These are phyloP conservation scores for Tylopilus subfusipes DNA, from an alignment of 768 basidiomycete genomes.

Conservation along the genomic window DNA sequence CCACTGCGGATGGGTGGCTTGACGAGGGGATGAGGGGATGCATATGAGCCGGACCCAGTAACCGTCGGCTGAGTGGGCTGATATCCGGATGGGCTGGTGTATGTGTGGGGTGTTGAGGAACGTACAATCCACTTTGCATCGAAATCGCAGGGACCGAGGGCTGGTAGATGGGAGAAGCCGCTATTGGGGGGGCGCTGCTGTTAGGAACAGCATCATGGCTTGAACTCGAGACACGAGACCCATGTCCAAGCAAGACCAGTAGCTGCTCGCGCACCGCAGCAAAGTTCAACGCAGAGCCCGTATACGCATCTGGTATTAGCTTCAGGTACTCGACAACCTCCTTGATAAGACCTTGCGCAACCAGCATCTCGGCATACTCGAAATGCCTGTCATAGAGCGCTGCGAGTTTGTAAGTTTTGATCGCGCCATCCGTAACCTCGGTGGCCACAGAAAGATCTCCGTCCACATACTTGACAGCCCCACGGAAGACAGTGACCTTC, in stretches of 20 bases:
- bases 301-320: slow-evolving; percentile 76
- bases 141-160: slow-evolving; percentile 29
- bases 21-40: slow-evolving; percentile 28
- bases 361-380: slow-evolving; percentile 92
- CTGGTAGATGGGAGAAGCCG: neutral
- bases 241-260: slow-evolving; percentile 35
- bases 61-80: slow-evolving; percentile 4
- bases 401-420: slow-evolving; percentile 77
- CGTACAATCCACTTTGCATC: slow-evolving; percentile 13
- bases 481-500: slow-evolving; percentile 92
- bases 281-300: slow-evolving; percentile 49
- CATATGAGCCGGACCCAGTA: slow-evolving; percentile 5
- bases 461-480: slow-evolving; percentile 78
- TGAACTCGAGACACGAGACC: slow-evolving; percentile 27
- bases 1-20: slow-evolving; percentile 40
- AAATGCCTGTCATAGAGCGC: slow-evolving; percentile 88
- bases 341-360: slow-evolving; percentile 82
- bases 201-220: slow-evolving; percentile 18
- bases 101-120: slow-evolving; percentile 30
- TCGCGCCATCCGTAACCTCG: slow-evolving; percentile 36
- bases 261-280: slow-evolving; percentile 45
- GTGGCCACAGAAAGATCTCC: slow-evolving; percentile 51
- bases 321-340: slow-evolving; percentile 79
- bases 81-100: slow-evolving; percentile 24
- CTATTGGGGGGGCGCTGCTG: slow-evolving; percentile 22